Base-by-base conservation (phyloP, 139 green algal genomes). In the Medakamo hakoo region DNA sequence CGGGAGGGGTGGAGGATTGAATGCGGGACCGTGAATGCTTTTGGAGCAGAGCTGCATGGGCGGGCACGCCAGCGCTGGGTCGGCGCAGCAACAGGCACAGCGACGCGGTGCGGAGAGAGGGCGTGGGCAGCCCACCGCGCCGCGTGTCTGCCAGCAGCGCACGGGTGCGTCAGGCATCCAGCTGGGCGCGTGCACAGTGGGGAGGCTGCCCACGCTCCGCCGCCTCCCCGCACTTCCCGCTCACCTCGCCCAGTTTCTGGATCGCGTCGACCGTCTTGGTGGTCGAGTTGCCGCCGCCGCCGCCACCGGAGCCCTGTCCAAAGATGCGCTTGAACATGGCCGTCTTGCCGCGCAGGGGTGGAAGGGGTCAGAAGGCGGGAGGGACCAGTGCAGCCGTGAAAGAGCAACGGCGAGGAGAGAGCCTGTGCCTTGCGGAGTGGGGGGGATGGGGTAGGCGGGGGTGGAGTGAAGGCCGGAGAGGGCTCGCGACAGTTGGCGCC, bases 191-290 rank as follows among this genome's bases (percentile, higher is more conserved):
- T 52, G 40, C 40, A 52, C 58, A 63, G n/a, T n/a, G n/a, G n/a
- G n/a, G n/a, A n/a, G n/a, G n/a, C n/a, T n/a, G n/a, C n/a, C n/a
- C n/a, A n/a, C n/a, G n/a, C n/a, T n/a, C n/a, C n/a, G 5, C 58
- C 40, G 9, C 40, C 23, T 23, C 61, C 22, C 32, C 23, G 3
- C n/a, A 4, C 49, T 22, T 23, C 4, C 62, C 23, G 25, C 58
- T 48, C 55, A 80, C 76, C 64, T 82, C 76, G 30, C 60, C 69
- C 3, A 82, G 67, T 55, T 78, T 78, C 61, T 82, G 76, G 24
- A 82, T 82, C 27, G 76, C 69, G 59, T 76, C 73, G 1, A 82
- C 67, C 18, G 74, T 80, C 3, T 58, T 24, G 5, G 49, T 57
- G 9, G 40, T 62, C 14, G 64, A 55, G 59, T 63, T 64, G 57